These are phyloP conservation scores for bread wheat (Triticum aestivum) DNA, from an alignment of 176 grass and related monocot species.

Conservation along the genomic window IWGSC_CS_RefSeq_v2.1 NC_057798.1:275670803-275671302, in stretches of 20 bases:
- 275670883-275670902: not conserved
- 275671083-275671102: not conserved
- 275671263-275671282: not conserved
- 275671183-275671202: not conserved
- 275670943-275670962: not conserved
- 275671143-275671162: not conserved
- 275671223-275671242: not conserved
- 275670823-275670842: not conserved
- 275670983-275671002: not conserved
- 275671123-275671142: not conserved
- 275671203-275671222: not conserved
- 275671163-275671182: not conserved
- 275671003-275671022: not conserved
- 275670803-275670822: not conserved
- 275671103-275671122: not conserved
- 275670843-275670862: not conserved
- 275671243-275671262: not conserved
- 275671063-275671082: not conserved
- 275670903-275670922: not conserved
- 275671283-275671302: not conserved
- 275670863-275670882: not conserved
- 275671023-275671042: not conserved
- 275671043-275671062: not conserved
- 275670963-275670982: not conserved
- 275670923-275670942: not conserved